phyloP scores from a whole-genome alignment of 1,139 yeast genomes.

The Yamadazyma taylorii region DNA sequence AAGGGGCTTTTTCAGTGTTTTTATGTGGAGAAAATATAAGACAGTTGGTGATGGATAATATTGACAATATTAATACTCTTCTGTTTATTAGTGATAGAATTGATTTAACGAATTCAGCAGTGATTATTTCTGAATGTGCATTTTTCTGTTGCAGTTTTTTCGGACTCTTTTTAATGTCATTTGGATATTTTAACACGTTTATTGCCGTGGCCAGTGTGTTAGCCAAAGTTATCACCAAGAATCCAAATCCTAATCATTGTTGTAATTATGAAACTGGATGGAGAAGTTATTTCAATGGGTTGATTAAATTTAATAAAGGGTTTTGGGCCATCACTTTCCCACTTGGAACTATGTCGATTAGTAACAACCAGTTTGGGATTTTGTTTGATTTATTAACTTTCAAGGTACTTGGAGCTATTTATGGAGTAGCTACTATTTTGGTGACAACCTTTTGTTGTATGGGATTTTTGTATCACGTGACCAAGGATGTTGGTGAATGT shows the following conservation, averaged over 20 bases:
- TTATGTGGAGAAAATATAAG: constrained; percentile 49
- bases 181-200: constrained; percentile 65
- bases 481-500: constrained; percentile 4
- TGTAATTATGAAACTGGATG: constrained; percentile 18
- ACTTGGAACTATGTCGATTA: constrained; percentile 75
- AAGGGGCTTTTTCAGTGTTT: constrained; percentile 70
- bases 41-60: constrained; percentile 17
- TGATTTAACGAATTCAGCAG: constrained; percentile 2
- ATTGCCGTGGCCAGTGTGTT: constrained; percentile 49
- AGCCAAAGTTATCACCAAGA: constrained; percentile 36
- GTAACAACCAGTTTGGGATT: constrained; percentile 51
- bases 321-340: constrained; percentile 95
- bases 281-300: constrained; percentile 23
- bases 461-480: constrained; percentile 25
- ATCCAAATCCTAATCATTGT: constrained; percentile 22
- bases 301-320: constrained; percentile 51
- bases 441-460: constrained; percentile 31
- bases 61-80: not conserved
- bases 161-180: constrained; percentile 53
- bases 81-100: constrained; percentile 1
- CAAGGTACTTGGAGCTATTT: constrained; percentile 60
- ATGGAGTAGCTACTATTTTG: constrained; percentile 42
- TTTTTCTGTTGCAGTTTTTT: constrained; percentile 23
- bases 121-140: constrained; percentile 18
- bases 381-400: constrained; percentile 49